These are phyloP conservation scores for Bryum argenteum DNA, from an alignment of 225 moss, liverwort and hornwort species.

Conservation along the genomic window DNA sequence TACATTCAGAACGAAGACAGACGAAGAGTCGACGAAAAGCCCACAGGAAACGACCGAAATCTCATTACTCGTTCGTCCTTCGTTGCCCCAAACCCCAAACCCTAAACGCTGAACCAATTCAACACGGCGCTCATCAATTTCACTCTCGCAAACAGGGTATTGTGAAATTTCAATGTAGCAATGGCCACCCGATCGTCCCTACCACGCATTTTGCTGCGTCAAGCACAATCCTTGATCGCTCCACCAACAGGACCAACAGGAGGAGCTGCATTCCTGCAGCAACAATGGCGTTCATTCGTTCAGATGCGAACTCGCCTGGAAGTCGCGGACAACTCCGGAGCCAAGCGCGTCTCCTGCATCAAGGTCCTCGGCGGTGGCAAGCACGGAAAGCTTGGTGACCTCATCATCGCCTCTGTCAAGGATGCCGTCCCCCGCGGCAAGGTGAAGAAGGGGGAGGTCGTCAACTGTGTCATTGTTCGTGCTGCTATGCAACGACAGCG, in stretches of 20 bases:
- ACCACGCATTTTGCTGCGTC: slow-evolving; percentile 28
- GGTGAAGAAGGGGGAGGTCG: slow-evolving; percentile 96
- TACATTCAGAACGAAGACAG: no score
- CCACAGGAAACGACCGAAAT: no score
- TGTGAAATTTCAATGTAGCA: slow-evolving; percentile 16
- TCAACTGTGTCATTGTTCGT: slow-evolving; percentile 87
- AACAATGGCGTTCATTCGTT: slow-evolving; percentile 61
- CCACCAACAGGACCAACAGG: background rate
- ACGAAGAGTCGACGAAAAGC: no score
- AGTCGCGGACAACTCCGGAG: slow-evolving; percentile 92
- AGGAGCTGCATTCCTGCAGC: slow-evolving; percentile 26
- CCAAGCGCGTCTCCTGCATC: slow-evolving; percentile 79
- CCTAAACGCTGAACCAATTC: background rate
- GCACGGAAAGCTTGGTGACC: slow-evolving; percentile 81
- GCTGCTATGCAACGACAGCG: slow-evolving; percentile 82
- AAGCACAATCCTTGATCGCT: background rate
- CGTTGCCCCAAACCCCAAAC: slow-evolving; percentile 9
- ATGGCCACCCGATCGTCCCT: slow-evolving; percentile 37
- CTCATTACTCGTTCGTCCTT: background rate
- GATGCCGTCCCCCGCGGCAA: slow-evolving; percentile 90
- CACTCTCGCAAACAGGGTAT: slow-evolving; percentile 4
- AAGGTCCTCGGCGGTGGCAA: slow-evolving; percentile 89
- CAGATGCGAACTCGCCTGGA: slow-evolving; percentile 88
- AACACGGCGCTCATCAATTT: background rate
- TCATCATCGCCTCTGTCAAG: slow-evolving; percentile 95